Evolutionary conservation across 176 grass and related monocot species (phyloP).

Genomic region (Avena eriantha): DNA sequence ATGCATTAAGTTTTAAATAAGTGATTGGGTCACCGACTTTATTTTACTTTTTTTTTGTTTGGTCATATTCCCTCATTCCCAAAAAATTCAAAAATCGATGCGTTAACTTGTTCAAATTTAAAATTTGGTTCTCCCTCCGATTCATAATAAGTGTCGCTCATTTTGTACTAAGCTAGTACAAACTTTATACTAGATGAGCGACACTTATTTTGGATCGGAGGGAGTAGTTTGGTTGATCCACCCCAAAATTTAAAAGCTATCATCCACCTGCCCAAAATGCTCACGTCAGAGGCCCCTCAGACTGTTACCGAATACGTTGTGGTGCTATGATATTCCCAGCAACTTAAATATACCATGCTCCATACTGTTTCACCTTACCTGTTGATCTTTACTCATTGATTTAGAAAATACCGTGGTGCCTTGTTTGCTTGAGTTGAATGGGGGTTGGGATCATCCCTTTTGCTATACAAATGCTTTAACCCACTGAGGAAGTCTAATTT

Average conservation of each 20-base stretch:
- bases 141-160: too few species aligned
- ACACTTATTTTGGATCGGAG: too few species aligned
- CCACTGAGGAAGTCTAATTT: neutral
- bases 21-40: slow-evolving; percentile 8
- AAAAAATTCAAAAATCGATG: neutral
- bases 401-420: neutral
- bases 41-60: neutral
- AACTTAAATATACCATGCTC: neutral
- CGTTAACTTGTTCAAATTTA: slow-evolving; percentile 1
- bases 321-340: neutral
- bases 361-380: neutral
- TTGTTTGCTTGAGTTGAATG: slow-evolving; percentile 23
- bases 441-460: neutral
- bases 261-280: too few species aligned
- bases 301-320: neutral
- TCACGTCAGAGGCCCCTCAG: too few species aligned
- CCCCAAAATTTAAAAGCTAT: neutral
- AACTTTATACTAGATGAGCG: too few species aligned
- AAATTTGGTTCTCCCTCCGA: neutral
- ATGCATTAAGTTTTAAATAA: neutral
- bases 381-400: neutral
- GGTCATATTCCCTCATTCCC: neutral
- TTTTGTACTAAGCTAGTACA: too few species aligned
- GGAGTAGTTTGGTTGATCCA: neutral
- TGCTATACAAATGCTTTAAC: slow-evolving; percentile 14